Evolutionary conservation across 2,329 filamentous ascomycete species (phyloP), one percentile per base, ranked within the genome.

Genomic region (Colletotrichum lentis): DNA sequence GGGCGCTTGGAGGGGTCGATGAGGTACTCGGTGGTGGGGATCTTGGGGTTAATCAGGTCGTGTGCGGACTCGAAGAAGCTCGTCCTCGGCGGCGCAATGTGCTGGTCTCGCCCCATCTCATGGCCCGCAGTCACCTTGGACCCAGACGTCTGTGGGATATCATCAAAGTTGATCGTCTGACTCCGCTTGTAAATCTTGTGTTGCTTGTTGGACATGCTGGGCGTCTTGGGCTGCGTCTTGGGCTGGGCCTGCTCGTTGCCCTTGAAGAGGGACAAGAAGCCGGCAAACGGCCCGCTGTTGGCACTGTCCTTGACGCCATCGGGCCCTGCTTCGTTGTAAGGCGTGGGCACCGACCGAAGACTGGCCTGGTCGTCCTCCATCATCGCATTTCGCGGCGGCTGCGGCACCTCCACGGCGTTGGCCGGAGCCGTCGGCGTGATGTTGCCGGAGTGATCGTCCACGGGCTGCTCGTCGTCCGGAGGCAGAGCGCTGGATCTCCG

Each of bases 61-160:
- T 94, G 93, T 0, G 96, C 96, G 5, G 95, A 94, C 80, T 99
- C 96, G 69, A 99, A 97, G 70, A 99, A 91, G 0, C 93, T 96
- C 0, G 96, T 98, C 73, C 88, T 91, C 0, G 96, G 96, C 4
- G 96, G 96, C 8, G 93, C 90, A 60, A 87, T 83, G 62, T 91
- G 77, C 12, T 77, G 80, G 47, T 83, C 82, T 18, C 81, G 80
- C 3, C 78, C 78, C 18, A 83, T 73, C 69, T 87, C 85, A 8
- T 84, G 79, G 3, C 86, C 86, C 1, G 81, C 76, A 0, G 86
- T 86, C 4, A 84, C 84, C 44, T 75, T 79, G 3, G 81, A 80
- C 62, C 65, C 46, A 6, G 67, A 62, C 27, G 78, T 76, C 22
- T 77, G 73, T 22, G 74, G 71, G 12, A 77, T 77, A 68, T 80